Conservation (phyloP, 2,329 filamentous ascomycete species). For the Ophiobolus disseminans region DNA sequence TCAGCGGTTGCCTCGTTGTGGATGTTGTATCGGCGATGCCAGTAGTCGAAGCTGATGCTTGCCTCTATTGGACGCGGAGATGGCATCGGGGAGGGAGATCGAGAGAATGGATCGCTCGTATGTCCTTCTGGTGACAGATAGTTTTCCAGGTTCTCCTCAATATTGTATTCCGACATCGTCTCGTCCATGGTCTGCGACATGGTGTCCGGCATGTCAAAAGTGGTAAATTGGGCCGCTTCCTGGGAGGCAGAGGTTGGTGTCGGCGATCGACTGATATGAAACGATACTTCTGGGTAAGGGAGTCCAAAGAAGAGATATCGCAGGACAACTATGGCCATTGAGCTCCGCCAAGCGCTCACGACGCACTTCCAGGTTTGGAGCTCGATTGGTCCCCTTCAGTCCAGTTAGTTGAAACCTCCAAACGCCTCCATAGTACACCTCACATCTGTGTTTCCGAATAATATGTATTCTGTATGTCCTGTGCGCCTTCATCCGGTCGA, state of each 20-base stretch:
- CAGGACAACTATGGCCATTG: slow-evolving; percentile 24
- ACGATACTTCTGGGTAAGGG: slow-evolving; percentile 13
- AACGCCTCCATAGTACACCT: neutral
- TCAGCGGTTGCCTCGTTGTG: slow-evolving; percentile 26
- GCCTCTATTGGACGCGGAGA: slow-evolving; percentile 12
- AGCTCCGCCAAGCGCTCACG: slow-evolving; percentile 21
- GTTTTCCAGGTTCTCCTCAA: slow-evolving; percentile 4
- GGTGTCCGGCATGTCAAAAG: slow-evolving; percentile 5
- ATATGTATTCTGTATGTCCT: slow-evolving; percentile 11
- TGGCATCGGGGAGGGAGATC: slow-evolving; percentile 24
- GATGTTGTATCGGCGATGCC: slow-evolving; percentile 26
- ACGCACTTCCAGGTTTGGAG: slow-evolving; percentile 9
- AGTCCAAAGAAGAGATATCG: slow-evolving; percentile 31
- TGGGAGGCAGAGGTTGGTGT: slow-evolving; percentile 7
- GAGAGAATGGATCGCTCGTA: slow-evolving; percentile 13
- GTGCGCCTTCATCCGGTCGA: slow-evolving; percentile 15
- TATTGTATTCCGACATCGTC: neutral
- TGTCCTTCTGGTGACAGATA: slow-evolving; percentile 12
- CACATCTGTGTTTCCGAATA: slow-evolving; percentile 13
- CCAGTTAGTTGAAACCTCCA: neutral
- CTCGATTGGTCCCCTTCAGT: neutral
- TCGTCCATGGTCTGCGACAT: slow-evolving; percentile 10
- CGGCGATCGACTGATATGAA: slow-evolving; percentile 7
- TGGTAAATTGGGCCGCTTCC: neutral
- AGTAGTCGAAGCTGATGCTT: slow-evolving; percentile 15